phyloP scores from a whole-genome alignment of 306 rosid genomes.

The Dryas drummondii region DNA sequence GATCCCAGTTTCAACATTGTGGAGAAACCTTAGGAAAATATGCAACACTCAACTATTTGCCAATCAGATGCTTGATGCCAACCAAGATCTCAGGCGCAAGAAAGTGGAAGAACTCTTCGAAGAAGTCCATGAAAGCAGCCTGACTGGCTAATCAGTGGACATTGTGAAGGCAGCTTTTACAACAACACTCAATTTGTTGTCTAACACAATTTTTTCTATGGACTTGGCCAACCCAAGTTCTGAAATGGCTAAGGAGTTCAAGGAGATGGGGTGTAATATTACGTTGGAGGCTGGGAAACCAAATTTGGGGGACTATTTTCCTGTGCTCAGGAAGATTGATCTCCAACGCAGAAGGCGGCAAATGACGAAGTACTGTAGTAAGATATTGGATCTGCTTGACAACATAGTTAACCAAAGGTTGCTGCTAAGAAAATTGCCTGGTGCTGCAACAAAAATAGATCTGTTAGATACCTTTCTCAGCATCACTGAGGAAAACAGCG shows the following conservation, averaged over 20 bases:
- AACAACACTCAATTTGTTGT: conserved; percentile 32
- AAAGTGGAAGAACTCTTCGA: conserved; percentile 28
- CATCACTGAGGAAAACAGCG: conserved; percentile 28
- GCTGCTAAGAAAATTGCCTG: conserved; percentile 13
- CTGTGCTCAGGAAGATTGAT: conserved; percentile 36
- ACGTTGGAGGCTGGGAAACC: conserved; percentile 37
- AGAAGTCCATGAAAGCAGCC: neutral
- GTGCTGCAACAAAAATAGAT: conserved; percentile 13
- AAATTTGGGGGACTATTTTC: conserved; percentile 44
- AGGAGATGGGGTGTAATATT: conserved; percentile 26
- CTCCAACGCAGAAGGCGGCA: conserved; percentile 35
- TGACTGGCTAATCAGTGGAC: conserved; percentile 27
- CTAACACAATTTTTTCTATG: conserved; percentile 39
- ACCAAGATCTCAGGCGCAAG: conserved; percentile 25
- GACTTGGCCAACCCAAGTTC: conserved; percentile 38
- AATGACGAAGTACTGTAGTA: neutral
- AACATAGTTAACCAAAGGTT: conserved; percentile 29
- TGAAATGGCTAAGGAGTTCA: conserved; percentile 30
- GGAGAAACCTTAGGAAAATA: conserved; percentile 41
- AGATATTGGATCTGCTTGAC: conserved; percentile 20
- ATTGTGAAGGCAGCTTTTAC: conserved; percentile 31
- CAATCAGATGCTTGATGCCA: conserved; percentile 27
- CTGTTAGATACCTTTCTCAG: conserved; percentile 45
- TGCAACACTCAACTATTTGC: conserved; percentile 32
- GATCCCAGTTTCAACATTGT: conserved; percentile 34